These are phyloP conservation scores for Pseudomicrostroma phylloplanum DNA, from an alignment of 1,284 basidiomycete genomes.

Conservation along the genomic window DNA sequence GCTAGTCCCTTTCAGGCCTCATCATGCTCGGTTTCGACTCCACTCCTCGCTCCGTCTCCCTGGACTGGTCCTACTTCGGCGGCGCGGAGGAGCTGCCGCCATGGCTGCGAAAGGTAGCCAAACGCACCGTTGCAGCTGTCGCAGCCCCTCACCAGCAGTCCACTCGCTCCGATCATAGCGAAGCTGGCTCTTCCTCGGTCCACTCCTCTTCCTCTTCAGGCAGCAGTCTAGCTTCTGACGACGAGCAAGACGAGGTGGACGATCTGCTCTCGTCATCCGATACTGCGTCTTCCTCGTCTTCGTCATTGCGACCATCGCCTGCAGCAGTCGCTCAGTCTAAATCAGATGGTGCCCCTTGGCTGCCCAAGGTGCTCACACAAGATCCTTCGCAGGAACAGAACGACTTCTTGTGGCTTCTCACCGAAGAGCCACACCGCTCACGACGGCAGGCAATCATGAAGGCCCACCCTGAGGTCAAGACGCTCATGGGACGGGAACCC, in stretches of 20 bases:
- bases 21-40: slow-evolving; percentile 20
- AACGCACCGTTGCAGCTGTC: background rate
- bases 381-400: slow-evolving; percentile 30
- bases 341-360: slow-evolving; percentile 32
- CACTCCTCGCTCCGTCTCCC: slow-evolving; percentile 30
- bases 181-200: slow-evolving; percentile 7
- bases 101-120: slow-evolving; percentile 11
- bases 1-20: too few relatives aligned
- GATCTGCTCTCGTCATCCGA: background rate
- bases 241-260: slow-evolving; percentile 13
- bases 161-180: background rate
- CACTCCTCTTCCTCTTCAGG: slow-evolving; percentile 11
- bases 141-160: background rate
- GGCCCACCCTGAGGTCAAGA: slow-evolving; percentile 85
- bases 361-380: slow-evolving; percentile 32
- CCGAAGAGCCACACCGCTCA: slow-evolving; percentile 89
- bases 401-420: slow-evolving; percentile 78
- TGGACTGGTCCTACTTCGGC: slow-evolving; percentile 50
- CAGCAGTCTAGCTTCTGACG: slow-evolving; percentile 14
- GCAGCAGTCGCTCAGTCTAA: background rate
- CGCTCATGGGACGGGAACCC: slow-evolving; percentile 89
- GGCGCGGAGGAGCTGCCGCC: slow-evolving; percentile 32
- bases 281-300: background rate
- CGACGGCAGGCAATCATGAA: slow-evolving; percentile 84
- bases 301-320: slow-evolving; percentile 16